Conservation (phyloP, 371 early-diverging fungal species). For the Syncephalastrum contaminatum region DNA sequence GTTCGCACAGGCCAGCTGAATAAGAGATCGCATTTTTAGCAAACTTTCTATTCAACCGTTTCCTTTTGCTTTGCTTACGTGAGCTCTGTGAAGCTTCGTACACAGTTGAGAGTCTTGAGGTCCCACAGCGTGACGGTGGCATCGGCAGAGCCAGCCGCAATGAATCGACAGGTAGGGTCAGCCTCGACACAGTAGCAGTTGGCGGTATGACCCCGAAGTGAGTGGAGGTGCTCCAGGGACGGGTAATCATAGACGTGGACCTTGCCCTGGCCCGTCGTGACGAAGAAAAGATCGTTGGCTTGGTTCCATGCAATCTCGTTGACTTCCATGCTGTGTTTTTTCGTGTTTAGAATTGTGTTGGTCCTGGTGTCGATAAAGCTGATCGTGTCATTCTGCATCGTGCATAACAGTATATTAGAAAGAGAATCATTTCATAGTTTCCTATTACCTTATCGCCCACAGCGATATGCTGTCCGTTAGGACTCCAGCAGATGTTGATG, state of each 20-base stretch:
- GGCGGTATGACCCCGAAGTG: conserved; percentile 75
- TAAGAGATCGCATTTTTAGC: neutral
- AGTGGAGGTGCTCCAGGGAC: conserved; percentile 53
- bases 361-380: conserved; percentile 77
- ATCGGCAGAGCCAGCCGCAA: conserved; percentile 81
- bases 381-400: conserved; percentile 63
- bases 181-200: conserved; percentile 83
- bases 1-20: conserved; percentile 81
- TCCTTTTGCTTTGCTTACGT: conserved; percentile 52
- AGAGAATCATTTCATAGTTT: too few relatives aligned
- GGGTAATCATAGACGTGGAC: conserved; percentile 70
- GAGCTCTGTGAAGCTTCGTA: conserved; percentile 66
- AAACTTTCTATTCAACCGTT: neutral
- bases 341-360: conserved; percentile 52
- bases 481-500: conserved; percentile 86
- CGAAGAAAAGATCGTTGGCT: conserved; percentile 71
- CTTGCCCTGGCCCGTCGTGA: conserved; percentile 79
- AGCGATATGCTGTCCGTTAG: conserved; percentile 76
- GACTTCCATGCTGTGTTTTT: conserved; percentile 57
- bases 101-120: conserved; percentile 59
- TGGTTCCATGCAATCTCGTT: conserved; percentile 85
- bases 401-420: neutral
- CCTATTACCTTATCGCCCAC: conserved; percentile 77
- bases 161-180: conserved; percentile 76
- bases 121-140: conserved; percentile 78